Base-by-base conservation (phyloP, 305 asterid genomes). In the Rubia tinctorum region DNA sequence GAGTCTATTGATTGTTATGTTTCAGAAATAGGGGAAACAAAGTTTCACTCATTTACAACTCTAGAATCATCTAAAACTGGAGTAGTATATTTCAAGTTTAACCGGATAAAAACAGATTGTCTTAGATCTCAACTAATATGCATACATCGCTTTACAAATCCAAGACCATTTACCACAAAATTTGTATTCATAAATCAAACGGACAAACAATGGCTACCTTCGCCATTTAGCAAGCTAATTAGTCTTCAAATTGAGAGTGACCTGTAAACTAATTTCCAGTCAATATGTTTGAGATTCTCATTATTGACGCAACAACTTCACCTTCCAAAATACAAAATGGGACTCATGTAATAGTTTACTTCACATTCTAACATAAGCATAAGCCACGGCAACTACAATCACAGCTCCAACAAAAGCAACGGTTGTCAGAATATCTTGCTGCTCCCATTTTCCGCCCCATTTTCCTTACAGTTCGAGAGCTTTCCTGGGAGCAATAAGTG, bases 361-460 rank as follows among this genome's bases (percentile, higher is more conserved):
- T 22, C 96, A 80, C 78, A 84, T 85, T 71, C 87, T 84, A 82
- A 84, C 85, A 72, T 85, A 61, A 69, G 90, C 86, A 77, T 87
- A 88, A 51, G 96, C 95, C 79, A 92, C 90, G 17, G 92, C 92
- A 49, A 89, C 80, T 77, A 87, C 66, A 51, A 91, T 86, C 80
- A 92, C 87, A 3, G 92, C 96, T 68, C 95, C 93, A 62, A 82
- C 86, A 59, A 94, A 69, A 67, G 90, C 90, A 76, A 84, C 82
- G 34, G 93, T 84, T 20, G 96, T 80, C 74, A 92, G 86, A 81
- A 89, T 80, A 45, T 85, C 89, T 40, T 77, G 90, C 76, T 89
- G 92, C 80, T 93, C 91, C 91, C 82, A 85, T 79, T 84, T 88
- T 69, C 83, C 83, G n/a, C n/a, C n/a, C n/a, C n/a, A n/a, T n/a